Conservation (phyloP, 805 yeast genomes). For the Starmerella sirachaensis region DNA sequence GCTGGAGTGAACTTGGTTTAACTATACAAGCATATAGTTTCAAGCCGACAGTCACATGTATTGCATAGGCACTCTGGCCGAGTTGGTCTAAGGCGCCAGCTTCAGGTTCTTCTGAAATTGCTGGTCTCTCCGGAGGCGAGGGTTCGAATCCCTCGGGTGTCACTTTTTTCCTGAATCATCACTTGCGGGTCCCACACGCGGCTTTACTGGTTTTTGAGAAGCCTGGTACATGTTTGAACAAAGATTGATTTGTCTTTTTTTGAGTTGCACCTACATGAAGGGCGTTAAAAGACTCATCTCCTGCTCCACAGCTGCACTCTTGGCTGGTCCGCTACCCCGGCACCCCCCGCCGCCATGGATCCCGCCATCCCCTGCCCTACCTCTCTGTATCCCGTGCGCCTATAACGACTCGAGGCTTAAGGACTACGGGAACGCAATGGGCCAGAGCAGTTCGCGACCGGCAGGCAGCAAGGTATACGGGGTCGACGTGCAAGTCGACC, state of each 20-base stretch:
- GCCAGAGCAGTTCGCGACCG: constrained; percentile 23
- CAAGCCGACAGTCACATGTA: too few relatives aligned
- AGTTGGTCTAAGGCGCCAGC: constrained; percentile 19
- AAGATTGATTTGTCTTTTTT: not conserved
- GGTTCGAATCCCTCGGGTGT: constrained; percentile 19
- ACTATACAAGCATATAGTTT: too few relatives aligned
- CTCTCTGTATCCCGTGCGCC: not conserved
- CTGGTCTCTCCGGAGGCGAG: constrained; percentile 19
- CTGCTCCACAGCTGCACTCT: not conserved
- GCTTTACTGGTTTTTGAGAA: not conserved
- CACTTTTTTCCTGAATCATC: constrained; percentile 4
- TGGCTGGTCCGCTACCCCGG: not conserved
- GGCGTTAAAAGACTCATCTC: too few relatives aligned
- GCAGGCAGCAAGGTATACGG: constrained; percentile 24
- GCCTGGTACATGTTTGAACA: too few relatives aligned
- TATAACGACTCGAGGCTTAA: constrained; percentile 1
- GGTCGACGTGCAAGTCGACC: constrained; percentile 28
- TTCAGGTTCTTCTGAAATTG: constrained; percentile 15
- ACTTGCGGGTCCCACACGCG: not conserved
- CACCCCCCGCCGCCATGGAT: not conserved
- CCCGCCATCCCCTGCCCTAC: not conserved
- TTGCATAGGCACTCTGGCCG: constrained; percentile 12
- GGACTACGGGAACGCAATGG: constrained; percentile 18
- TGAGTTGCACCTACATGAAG: not conserved
- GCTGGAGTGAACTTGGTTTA: too few relatives aligned